Evolutionary conservation across 805 yeast genomes (phyloP), one percentile per base, ranked within the genome.

Genomic region (Yamadazyma scolyti): DNA sequence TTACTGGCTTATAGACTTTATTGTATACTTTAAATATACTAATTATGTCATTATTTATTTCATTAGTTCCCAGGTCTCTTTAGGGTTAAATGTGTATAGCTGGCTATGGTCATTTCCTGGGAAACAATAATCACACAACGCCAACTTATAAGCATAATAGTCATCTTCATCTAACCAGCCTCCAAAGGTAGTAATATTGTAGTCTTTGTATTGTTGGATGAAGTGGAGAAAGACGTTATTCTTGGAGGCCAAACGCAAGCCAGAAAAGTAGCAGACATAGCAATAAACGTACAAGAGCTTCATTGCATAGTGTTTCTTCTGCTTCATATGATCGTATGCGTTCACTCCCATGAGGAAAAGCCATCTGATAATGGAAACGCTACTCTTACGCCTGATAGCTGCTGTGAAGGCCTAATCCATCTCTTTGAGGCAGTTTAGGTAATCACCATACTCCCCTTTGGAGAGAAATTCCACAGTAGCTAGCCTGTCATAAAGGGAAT

Each of bases 341-440:
- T 34, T 40, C 5, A 33, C 34, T 4, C 33, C 35, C 6, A 53
- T 11, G 11, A 48, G n/a, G 10, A 54, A 44, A 9, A 57, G 29
- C 50, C 58, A 53, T 28, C 50, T 36, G 39, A 45, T 56, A 9
- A 58, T 24, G 2, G 57, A 52, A 9, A 50, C 28, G 4, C 58
- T 54, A 31, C 43, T 46, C 23, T 48, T 41, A 5, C n/a, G 9
- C 4, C 8, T 11, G 6, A 32, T 14, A 2, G 28, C 17, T 7
- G 8, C 10, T 9, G 9, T 5, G 10, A 33, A 19, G 10, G 24
- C 11, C 24, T 24, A 2, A 46, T 39, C 12, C 49, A 36, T 11
- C 34, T 21, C 21, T 30, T n/a, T n/a, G n/a, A n/a, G n/a, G n/a
- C 16, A 25, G 49, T 33, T 16, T 44, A 30, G 11, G 24, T n/a